phyloP scores from a whole-genome alignment of 352 stramenopile species.

The Pythium dissotocum region DNA sequence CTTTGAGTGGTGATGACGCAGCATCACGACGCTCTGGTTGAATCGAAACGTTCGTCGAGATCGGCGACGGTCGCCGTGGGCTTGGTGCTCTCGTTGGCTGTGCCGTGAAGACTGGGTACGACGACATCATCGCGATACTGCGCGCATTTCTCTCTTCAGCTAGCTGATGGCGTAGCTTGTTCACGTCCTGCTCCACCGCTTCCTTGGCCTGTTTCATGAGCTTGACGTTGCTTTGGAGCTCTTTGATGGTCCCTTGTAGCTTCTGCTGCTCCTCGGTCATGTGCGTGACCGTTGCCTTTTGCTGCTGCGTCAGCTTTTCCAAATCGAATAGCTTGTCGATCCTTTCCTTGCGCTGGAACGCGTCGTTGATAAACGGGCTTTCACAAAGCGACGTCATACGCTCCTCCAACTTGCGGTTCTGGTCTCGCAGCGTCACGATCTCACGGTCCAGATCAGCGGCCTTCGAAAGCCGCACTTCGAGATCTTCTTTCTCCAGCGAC shows the following conservation, averaged over 20 bases:
- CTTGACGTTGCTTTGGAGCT: constrained; percentile 85
- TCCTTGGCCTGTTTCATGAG: constrained; percentile 80
- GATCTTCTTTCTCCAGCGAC: constrained; percentile 75
- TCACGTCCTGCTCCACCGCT: constrained; percentile 60
- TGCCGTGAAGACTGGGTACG: background rate
- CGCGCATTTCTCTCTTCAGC: constrained; percentile 63
- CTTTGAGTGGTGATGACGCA: constrained; percentile 59
- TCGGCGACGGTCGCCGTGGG: constrained; percentile 20
- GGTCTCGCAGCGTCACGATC: constrained; percentile 62
- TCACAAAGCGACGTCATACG: constrained; percentile 91
- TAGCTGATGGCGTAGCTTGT: constrained; percentile 59
- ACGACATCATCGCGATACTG: constrained; percentile 10
- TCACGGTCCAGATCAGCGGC: constrained; percentile 82
- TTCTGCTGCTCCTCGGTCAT: constrained; percentile 81
- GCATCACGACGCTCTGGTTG: constrained; percentile 57
- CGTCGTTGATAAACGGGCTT: constrained; percentile 93
- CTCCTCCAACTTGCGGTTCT: constrained; percentile 89
- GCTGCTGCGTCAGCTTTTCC: constrained; percentile 78
- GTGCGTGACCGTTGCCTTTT: constrained; percentile 69
- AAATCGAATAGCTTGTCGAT: constrained; percentile 87
- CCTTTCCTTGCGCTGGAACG: constrained; percentile 84
- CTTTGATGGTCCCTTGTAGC: constrained; percentile 73
- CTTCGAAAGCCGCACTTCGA: constrained; percentile 64
- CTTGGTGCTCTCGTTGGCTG: constrained; percentile 11
- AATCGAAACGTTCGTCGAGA: constrained; percentile 12